These are phyloP conservation scores for Hemisphaericaspora subhashii DNA, from an alignment of 1,139 yeast species.

Conservation along the genomic window DNA sequence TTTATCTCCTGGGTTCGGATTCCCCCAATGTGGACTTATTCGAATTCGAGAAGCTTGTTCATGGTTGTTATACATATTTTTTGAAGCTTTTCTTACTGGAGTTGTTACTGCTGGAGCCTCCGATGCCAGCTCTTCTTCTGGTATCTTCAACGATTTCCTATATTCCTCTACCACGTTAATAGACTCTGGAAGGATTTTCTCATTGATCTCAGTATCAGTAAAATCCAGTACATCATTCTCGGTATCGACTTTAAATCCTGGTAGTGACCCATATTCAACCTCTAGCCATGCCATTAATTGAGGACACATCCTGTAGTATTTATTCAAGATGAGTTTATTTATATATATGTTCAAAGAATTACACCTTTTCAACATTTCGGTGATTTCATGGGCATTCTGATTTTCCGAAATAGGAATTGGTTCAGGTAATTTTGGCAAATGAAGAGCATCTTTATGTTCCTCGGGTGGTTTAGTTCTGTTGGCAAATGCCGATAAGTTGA, in stretches of 20 bases:
- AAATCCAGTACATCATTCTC: slow-evolving; percentile 9
- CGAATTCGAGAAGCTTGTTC: slow-evolving; percentile 17
- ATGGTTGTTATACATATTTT: slow-evolving; percentile 21
- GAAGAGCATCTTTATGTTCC: slow-evolving; percentile 7
- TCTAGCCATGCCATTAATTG: slow-evolving; percentile 37
- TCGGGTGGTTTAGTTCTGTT: slow-evolving; percentile 3
- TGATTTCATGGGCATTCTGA: slow-evolving; percentile 6
- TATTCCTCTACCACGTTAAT: slow-evolving; percentile 22
- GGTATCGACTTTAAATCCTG: slow-evolving; percentile 19
- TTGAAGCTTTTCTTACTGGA: slow-evolving; percentile 19
- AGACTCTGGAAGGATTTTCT: slow-evolving; percentile 26
- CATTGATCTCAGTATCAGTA: slow-evolving; percentile 25
- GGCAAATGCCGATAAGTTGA: slow-evolving; percentile 39
- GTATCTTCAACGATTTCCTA: not conserved
- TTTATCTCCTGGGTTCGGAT: not conserved
- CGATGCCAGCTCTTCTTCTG: slow-evolving; percentile 3
- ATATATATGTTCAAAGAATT: slow-evolving; percentile 40
- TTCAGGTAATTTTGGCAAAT: slow-evolving; percentile 39
- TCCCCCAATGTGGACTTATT: not conserved
- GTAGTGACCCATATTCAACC: slow-evolving; percentile 20
- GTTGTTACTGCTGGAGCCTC: slow-evolving; percentile 8
- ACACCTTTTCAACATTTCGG: slow-evolving; percentile 29
- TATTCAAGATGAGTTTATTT: slow-evolving; percentile 29
- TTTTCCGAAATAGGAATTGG: slow-evolving; percentile 31
- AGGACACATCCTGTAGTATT: slow-evolving; percentile 26